phyloP scores from a whole-genome alignment of 2,329 filamentous ascomycete species.

The Phoma sp. region DNA sequence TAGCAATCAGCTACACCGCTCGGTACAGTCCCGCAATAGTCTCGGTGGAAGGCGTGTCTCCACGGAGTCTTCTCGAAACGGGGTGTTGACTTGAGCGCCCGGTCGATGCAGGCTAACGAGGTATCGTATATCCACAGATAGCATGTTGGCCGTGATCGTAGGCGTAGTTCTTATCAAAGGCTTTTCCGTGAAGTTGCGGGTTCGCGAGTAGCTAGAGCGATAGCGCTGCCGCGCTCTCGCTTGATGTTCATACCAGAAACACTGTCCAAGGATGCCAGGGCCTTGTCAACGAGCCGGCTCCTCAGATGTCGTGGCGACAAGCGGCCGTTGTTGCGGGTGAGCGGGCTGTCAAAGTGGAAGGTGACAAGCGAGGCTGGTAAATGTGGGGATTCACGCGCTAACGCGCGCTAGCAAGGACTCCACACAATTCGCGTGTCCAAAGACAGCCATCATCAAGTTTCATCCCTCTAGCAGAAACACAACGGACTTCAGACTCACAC shows the following conservation, averaged over 20 bases:
- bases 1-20: conserved; percentile 9
- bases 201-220: neutral
- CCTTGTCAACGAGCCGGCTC: conserved; percentile 16
- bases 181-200: no score
- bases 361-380: neutral
- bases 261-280: conserved; percentile 12
- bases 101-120: neutral
- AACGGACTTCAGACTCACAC: conserved; percentile 18
- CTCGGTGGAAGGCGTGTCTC: neutral
- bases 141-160: neutral
- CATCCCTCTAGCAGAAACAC: conserved; percentile 44
- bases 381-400: conserved; percentile 12
- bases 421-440: conserved; percentile 34
- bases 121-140: neutral
- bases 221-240: neutral
- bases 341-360: conserved; percentile 10
- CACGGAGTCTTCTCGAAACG: conserved; percentile 7
- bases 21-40: neutral
- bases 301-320: conserved; percentile 17
- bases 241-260: conserved; percentile 1
- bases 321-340: conserved; percentile 14
- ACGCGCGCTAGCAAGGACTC: conserved; percentile 3
- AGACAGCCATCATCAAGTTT: conserved; percentile 38
- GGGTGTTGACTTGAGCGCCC: conserved; percentile 1
- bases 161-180: neutral